These are phyloP conservation scores for Pseudophaeomoniella oleicola DNA, from an alignment of 2,329 filamentous ascomycete species.

Conservation along the genomic window DNA sequence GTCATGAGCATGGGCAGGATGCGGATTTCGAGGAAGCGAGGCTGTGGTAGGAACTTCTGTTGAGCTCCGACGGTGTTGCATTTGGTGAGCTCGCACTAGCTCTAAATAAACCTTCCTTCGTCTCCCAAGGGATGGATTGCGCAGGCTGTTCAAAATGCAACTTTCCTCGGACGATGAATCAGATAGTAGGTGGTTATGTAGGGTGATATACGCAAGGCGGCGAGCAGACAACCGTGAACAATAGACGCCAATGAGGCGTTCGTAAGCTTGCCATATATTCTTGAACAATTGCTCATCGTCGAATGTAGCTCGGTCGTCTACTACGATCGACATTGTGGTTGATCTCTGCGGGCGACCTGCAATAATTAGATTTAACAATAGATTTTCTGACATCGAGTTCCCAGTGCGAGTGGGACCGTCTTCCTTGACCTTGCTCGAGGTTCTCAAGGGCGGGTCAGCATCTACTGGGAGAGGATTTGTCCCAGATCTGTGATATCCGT, in stretches of 20 bases:
- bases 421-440: constrained; percentile 3
- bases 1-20: not conserved
- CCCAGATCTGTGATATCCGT: not conserved
- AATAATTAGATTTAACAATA: constrained; percentile 11
- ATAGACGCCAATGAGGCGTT: constrained; percentile 6
- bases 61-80: not conserved
- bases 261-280: constrained; percentile 8
- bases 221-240: constrained; percentile 8
- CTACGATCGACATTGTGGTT: constrained; percentile 8
- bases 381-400: constrained; percentile 6
- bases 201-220: constrained; percentile 7
- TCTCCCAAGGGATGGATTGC: constrained; percentile 7
- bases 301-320: constrained; percentile 8
- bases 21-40: not conserved
- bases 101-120: constrained; percentile 11
- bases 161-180: constrained; percentile 1
- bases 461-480: not conserved
- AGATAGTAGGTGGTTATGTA: not conserved
- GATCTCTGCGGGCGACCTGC: constrained; percentile 6
- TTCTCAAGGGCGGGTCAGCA: not conserved
- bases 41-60: not conserved
- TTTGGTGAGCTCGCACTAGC: constrained; percentile 11
- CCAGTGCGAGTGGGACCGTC: constrained; percentile 10
- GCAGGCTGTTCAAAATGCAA: constrained; percentile 9
- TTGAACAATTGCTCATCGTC: constrained; percentile 13